These are phyloP conservation scores for Sedum album DNA, from an alignment of 164 flowering plant species.

Conservation along the genomic window DNA sequence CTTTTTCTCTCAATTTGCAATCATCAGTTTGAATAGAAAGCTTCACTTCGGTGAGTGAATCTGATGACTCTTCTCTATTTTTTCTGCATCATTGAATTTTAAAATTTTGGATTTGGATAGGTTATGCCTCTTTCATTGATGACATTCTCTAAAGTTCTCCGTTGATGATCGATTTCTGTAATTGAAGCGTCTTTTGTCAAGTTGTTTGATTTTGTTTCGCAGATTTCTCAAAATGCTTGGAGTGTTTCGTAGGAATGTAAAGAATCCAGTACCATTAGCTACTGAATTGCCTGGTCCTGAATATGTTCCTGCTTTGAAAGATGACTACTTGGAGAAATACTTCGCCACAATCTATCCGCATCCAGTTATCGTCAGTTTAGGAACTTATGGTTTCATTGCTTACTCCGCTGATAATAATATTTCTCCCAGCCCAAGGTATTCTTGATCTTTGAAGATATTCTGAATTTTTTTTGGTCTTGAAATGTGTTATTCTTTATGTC, in stretches of 20 bases:
- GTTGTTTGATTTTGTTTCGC: background rate
- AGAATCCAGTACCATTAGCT: background rate
- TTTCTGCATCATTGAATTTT: background rate
- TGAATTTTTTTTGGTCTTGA: background rate
- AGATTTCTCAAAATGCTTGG: background rate
- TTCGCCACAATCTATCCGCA: background rate
- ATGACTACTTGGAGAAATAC: background rate
- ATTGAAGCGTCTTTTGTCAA: background rate
- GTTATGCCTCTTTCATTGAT: too few relatives aligned
- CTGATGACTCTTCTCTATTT: background rate
- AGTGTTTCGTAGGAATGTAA: background rate
- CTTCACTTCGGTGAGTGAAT: background rate
- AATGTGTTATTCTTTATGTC: background rate
- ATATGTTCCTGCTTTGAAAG: constrained; percentile 1
- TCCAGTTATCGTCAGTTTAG: background rate
- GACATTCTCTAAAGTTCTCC: background rate
- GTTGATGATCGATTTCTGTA: background rate
- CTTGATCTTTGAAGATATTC: background rate
- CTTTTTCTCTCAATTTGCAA: background rate
- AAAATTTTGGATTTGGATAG: background rate
- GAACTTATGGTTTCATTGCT: background rate
- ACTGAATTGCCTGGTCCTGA: background rate
- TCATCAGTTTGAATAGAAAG: background rate
- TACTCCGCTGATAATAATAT: background rate
- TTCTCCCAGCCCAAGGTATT: background rate